Base-by-base conservation (phyloP, 495 filamentous ascomycete genomes). In the Pseudomonodictys pantanalensis region DNA sequence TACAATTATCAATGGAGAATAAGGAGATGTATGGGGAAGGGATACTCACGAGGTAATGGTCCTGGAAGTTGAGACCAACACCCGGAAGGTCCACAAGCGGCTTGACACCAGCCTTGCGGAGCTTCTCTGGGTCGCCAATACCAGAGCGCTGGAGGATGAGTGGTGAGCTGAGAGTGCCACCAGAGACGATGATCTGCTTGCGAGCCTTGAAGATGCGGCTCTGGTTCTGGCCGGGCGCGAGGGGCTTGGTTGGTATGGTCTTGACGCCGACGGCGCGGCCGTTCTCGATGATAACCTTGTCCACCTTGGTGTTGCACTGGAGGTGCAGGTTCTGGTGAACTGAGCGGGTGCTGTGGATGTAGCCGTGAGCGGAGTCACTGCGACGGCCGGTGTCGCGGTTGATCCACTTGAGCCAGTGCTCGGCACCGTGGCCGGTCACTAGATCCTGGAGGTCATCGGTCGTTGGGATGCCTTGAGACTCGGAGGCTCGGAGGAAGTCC, bases 51-150 rank as follows among this genome's bases (percentile, higher is more conserved):
- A 93, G 80, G 68, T 93, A 90, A 62, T 92, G 89, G 71, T 91
- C 88, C 69, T 91, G 88, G 80, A 90, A 91, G 72, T 91, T 91
- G 28, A 85, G 78, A 54, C 88, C 89, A 48, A 92, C 87, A 33
- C 89, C 89, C 0, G 88, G 88, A n/a, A 91, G 82, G 64, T 92
- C 80, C 55, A 91, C 81, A 15, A 88, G 73, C 17, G 86, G 86
- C 74, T 72, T 72, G 60, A 91, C 84, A 9, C 89, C 87, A 25
- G 78, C 86, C 32, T 77, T 77, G 54, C 80, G 82, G 20, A 92
- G 79, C 73, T 88, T 91, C 69, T 86, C 78, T n/a, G 87, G 81
- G 71, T 91, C 83, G 64, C 78, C 79, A 44, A 89, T 82, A 58
- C 86, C 84, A 55, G 84, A 88, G 43, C 88, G 78, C 74, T 92